These are phyloP conservation scores for Macroventuria anomochaeta DNA, from an alignment of 2,329 filamentous ascomycete species.

Conservation along the genomic window DNA sequence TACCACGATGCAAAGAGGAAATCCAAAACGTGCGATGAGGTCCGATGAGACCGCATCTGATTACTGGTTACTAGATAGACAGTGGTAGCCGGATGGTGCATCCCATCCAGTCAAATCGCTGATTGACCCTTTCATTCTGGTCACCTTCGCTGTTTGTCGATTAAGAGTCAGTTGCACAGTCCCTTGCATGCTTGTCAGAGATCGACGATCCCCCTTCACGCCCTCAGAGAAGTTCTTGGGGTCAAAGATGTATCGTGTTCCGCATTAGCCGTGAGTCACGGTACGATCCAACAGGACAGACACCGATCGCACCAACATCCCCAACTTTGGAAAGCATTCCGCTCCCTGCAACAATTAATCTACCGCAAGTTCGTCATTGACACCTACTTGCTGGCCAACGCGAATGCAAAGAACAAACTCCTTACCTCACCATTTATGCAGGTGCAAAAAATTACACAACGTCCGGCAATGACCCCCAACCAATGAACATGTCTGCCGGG, in stretches of 20 bases:
- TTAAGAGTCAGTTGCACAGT: neutral
- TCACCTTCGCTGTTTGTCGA: neutral
- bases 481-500: neutral
- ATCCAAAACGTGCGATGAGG: neutral
- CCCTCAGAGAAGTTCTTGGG: neutral
- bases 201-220: neutral
- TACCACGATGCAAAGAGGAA: neutral
- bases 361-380: neutral
- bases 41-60: neutral
- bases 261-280: slow-evolving; percentile 1
- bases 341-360: neutral
- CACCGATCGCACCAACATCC: neutral
- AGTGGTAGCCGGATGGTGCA: neutral
- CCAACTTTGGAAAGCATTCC: neutral
- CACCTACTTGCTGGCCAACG: neutral
- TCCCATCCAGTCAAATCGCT: neutral
- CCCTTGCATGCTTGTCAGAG: slow-evolving; percentile 11
- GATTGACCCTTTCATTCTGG: neutral
- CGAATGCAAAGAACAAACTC: neutral
- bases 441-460: neutral
- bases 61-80: neutral
- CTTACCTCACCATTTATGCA: neutral
- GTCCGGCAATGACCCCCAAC: neutral
- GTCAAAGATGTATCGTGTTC: neutral
- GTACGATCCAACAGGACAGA: neutral